Evolutionary conservation across 768 basidiomycete genomes (phyloP), one percentile per base, ranked within the genome.

Genomic region (Galerina sulciceps): DNA sequence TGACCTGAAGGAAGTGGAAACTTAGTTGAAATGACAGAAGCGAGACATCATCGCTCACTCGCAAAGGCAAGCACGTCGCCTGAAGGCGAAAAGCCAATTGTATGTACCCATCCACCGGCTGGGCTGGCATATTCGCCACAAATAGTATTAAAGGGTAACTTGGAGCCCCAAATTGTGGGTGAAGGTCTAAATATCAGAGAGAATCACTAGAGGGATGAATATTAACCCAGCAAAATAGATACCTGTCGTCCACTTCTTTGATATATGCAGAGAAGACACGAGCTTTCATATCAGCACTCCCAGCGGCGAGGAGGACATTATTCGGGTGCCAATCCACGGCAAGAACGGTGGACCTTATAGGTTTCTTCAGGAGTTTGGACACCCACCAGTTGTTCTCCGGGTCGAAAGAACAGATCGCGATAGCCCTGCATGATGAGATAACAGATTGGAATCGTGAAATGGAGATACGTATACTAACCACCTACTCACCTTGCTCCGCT

Each of bases 361-460:
- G 97, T 75, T 99, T 99, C 88, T 99, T 99, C 72, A 99, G 79
- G 59, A 91, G 90, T 71, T 93, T 94, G 15, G 96, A 89, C 3
- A 97, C 93, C 97, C 97, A 99, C 97, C 97, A 99, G 73, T 99
- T 91, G 76, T 91, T 96, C 79, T 99, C 97, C 10, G 91, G 82
- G 71, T 99, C 97, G 69, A 97, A 99, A 15, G 93, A 96, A 72
- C 97, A 99, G 48, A 99, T 85, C 10, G 95, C 93, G 66, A 99
- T 96, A 36, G 95, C 91, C 40, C 96, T 93, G 41, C 34, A 31
- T 31, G 8, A 8, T 31, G 26, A 31, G 40, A 38, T 43, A 51
- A 14, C 31, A 37, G 13, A 36, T 37, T 26, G 26, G 8, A 6
- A 31, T 8, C 31, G 17, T n/a, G 17, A 4, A 31, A 23, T 41